phyloP scores from a whole-genome alignment of 2,329 filamentous ascomycete genomes.

The Fusarium cicatricum region DNA sequence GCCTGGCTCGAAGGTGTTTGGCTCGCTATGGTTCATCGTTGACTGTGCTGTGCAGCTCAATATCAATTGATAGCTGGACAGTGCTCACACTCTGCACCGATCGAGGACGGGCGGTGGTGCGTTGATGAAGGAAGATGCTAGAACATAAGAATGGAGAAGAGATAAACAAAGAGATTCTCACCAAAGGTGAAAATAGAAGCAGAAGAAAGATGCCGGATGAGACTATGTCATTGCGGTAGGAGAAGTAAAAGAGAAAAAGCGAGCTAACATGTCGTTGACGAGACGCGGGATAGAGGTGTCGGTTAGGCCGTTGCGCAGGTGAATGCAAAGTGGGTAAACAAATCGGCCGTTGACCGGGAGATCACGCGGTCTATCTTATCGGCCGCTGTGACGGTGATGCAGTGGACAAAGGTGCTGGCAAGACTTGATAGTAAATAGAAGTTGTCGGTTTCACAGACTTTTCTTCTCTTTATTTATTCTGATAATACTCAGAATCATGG shows the following conservation, averaged over 20 bases:
- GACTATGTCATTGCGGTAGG: slow-evolving; percentile 39
- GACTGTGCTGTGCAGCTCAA: background rate
- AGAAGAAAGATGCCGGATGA: slow-evolving; percentile 27
- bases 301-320: slow-evolving; percentile 34
- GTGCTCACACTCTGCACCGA: slow-evolving; percentile 5
- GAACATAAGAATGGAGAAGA: slow-evolving; percentile 19
- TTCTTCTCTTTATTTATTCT: too few species aligned
- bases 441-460: too few species aligned
- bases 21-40: slow-evolving; percentile 19
- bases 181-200: slow-evolving; percentile 24
- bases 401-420: background rate
- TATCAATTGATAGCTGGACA: slow-evolving; percentile 18
- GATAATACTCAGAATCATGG: too few species aligned
- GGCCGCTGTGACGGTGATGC: slow-evolving; percentile 22
- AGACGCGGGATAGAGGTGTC: too few species aligned
- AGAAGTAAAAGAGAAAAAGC: slow-evolving; percentile 24
- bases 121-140: slow-evolving; percentile 16
- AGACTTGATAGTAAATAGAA: too few species aligned
- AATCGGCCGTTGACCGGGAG: slow-evolving; percentile 37
- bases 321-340: slow-evolving; percentile 14
- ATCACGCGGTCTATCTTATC: slow-evolving; percentile 37
- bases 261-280: slow-evolving; percentile 32
- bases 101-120: slow-evolving; percentile 6
- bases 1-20: slow-evolving; percentile 30
- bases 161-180: slow-evolving; percentile 22